A percentile compares a stretch with the other conserved stretches of the same genome.
Evolutionary conservation across 2,329 filamentous ascomycete species (phyloP).

Genomic region (Fusarium hostae): DNA sequence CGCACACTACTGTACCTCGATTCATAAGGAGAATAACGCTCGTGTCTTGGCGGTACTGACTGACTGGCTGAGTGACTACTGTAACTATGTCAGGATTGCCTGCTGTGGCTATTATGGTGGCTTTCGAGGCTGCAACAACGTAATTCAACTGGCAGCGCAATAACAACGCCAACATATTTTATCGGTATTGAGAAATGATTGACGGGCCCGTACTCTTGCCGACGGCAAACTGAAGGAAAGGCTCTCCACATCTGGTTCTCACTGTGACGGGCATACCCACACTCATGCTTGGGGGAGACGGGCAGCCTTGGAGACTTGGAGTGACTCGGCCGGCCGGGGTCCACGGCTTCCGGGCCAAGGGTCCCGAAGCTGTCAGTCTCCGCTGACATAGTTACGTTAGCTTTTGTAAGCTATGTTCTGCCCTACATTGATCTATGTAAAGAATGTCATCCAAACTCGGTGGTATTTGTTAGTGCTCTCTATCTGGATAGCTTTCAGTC

Average conservation of each 20-base stretch:
- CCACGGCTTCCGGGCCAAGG: slow-evolving; percentile 12
- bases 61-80: too few relatives aligned
- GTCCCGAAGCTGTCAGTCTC: slow-evolving; percentile 16
- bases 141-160: neutral
- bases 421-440: neutral
- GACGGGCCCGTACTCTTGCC: slow-evolving; percentile 23
- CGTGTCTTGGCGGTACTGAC: neutral
- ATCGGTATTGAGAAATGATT: slow-evolving; percentile 34
- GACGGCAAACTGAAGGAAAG: slow-evolving; percentile 23
- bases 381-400: slow-evolving; percentile 3
- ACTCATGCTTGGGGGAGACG: neutral
- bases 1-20: slow-evolving; percentile 31
- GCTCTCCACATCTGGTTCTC: slow-evolving; percentile 20
- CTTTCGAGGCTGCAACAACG: slow-evolving; percentile 12
- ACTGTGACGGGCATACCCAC: neutral
- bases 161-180: slow-evolving; percentile 19
- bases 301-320: neutral
- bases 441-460: neutral
- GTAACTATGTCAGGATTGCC: neutral
- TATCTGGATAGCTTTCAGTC: neutral
- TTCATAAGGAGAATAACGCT: slow-evolving; percentile 20
- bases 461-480: neutral
- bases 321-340: slow-evolving; percentile 1
- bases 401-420: neutral
- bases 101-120: slow-evolving; percentile 9